Evolutionary conservation across 441 rosid species (phyloP), one percentile per base, ranked within the genome.

Genomic region (Lepidium campestre): DNA sequence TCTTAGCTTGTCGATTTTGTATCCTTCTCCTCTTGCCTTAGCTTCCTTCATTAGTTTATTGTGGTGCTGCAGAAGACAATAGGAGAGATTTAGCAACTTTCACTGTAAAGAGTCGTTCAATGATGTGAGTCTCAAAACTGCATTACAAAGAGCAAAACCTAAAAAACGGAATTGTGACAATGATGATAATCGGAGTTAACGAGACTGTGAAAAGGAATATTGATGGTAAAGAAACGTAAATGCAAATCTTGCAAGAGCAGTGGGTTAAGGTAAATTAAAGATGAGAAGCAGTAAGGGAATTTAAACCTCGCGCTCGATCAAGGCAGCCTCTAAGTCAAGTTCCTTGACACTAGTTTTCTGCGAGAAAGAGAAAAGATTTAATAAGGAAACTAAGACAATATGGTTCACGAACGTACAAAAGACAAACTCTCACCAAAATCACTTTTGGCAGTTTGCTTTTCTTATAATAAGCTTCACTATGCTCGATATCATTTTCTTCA

Each of bases 281-380:
- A 53, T 17, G 11, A 53, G 17, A 60, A 66, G 57, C 15, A 55
- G 58, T 2, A 50, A 57, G 61, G 42, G 71, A 65, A 54, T 67
- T 67, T 4, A 44, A 31, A 89, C 97, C 97, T 86, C 59, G 31
- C 92, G 92, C 85, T 91, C 97, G 48, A 80, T 85, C 50, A 89
- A 82, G 52, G 97, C 99, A 72, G 96, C 83, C 64, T 87, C 96
- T 84, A 94, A 75, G 77, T 94, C 86, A 19, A 91, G 96, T 74
- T 94, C 97, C 79, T 88, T 89, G 57, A 91, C 92, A 71, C 97
- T 91, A 68, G 86, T 84, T 84, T 86, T 94, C 99, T 94, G 82
- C 70, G 48, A 62, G 75, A 72, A 49, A 25, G 19, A 73, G 7
- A 57, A 40, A 71, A 14, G 37, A 59, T 59, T 44, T 46, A n/a